phyloP scores from a whole-genome alignment of 2,329 filamentous ascomycete species.

The Aspergillus latus region DNA sequence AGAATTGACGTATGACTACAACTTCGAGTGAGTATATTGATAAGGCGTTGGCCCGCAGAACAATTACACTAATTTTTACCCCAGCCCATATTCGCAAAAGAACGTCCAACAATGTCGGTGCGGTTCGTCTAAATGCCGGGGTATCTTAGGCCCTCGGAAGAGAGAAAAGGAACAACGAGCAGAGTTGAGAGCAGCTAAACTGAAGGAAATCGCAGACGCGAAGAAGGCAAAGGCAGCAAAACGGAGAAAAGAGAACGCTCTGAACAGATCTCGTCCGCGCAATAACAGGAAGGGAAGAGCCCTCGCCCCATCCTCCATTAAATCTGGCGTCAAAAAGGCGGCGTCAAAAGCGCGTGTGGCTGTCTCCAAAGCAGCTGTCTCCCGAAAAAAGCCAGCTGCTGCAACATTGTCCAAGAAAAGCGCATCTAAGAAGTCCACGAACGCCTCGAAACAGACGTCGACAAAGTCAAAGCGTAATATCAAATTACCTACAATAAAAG shows the following conservation, averaged over 20 bases:
- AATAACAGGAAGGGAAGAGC: slow-evolving; percentile 36
- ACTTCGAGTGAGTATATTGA: slow-evolving; percentile 59
- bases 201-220: slow-evolving; percentile 24
- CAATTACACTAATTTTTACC: slow-evolving; percentile 14
- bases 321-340: slow-evolving; percentile 34
- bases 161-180: slow-evolving; percentile 48
- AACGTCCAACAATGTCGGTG: slow-evolving; percentile 66
- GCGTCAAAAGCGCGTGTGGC: slow-evolving; percentile 26
- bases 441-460: slow-evolving; percentile 16
- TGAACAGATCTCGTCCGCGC: slow-evolving; percentile 6
- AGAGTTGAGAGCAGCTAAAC: slow-evolving; percentile 25
- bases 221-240: slow-evolving; percentile 30
- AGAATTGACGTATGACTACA: slow-evolving; percentile 92
- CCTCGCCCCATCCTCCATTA: slow-evolving; percentile 31
- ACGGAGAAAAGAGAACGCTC: slow-evolving; percentile 32
- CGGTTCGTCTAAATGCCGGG: slow-evolving; percentile 60
- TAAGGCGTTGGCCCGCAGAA: neutral
- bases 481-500: slow-evolving; percentile 31
- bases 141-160: slow-evolving; percentile 58
- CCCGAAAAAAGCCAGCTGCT: slow-evolving; percentile 20
- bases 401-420: slow-evolving; percentile 11
- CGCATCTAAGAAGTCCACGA: slow-evolving; percentile 18
- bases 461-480: slow-evolving; percentile 21
- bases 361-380: slow-evolving; percentile 23
- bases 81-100: slow-evolving; percentile 58